Evolutionary conservation across 257 asterid genomes (phyloP), one percentile per base, ranked within the genome.

Genomic region (Plantago major): DNA sequence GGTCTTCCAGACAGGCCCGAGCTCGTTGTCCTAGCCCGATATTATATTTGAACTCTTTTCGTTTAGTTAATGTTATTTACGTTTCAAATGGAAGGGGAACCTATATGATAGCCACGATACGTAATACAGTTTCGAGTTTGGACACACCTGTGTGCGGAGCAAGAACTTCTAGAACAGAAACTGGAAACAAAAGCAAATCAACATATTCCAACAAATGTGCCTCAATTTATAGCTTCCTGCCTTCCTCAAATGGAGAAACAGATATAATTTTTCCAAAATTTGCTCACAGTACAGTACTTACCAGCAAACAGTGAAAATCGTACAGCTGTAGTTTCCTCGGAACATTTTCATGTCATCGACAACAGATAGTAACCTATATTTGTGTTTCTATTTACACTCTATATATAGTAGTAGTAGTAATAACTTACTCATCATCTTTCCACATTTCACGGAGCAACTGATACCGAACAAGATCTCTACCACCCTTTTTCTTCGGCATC

Each of bases 391-490:
- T 46, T 64, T 45, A 64, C 17, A 65, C 37, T 15, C 64, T 3
- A 8, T n/a, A 14, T 1, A 7, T 4, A 33, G 40, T 33, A 30
- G 37, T 30, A 30, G 5, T 30, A 2, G 14, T 9, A 51, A n/a
- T 30, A n/a, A 50, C 70, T 13, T 63, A 67, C 38, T 73, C 70
- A 7, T 70, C 71, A 18, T 74, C 83, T 67, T 55, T 67, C 98
- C 94, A 82, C n/a, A 82, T 71, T 65, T 82, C 90, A 18, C 82
- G 63, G 17, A 91, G 91, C 55, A 91, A 81, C 69, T 79, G 82
- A 73, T 82, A 88, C 38, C 98, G 74, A 18, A 81, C 62, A 64
- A 80, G 84, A 46, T 79, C 77, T 46, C 73, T 59, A 1, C 83
- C 82, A 42, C 89, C 83, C 63, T 78, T 84, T 63, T 70, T 82